These are phyloP conservation scores for Capronia americana DNA, from an alignment of 2,329 filamentous ascomycete genomes.

Conservation along the genomic window DNA sequence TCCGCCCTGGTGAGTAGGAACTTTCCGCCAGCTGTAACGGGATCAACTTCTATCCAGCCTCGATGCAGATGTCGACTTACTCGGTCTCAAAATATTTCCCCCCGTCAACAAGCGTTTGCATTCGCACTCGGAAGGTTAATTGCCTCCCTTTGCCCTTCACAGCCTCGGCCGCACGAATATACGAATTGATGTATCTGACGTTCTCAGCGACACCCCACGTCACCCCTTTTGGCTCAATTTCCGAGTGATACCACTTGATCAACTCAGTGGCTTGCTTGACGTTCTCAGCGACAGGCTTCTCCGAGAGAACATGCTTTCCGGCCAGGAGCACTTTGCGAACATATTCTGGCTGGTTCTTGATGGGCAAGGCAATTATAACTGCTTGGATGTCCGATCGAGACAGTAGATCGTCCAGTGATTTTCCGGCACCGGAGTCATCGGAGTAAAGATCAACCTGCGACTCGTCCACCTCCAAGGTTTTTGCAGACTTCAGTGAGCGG, in stretches of 20 bases:
- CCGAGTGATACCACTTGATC: conserved; percentile 57
- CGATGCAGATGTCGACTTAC: conserved; percentile 42
- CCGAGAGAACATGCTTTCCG: conserved; percentile 63
- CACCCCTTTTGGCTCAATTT: conserved; percentile 48
- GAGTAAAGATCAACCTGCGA: conserved; percentile 60
- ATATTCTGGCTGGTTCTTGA: conserved; percentile 58
- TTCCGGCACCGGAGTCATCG: conserved; percentile 57
- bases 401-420: conserved; percentile 55
- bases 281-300: conserved; percentile 65
- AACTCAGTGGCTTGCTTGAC: conserved; percentile 58
- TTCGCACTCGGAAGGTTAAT: conserved; percentile 57
- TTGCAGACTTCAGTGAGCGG: conserved; percentile 62
- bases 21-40: conserved; percentile 58
- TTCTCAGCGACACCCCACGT: conserved; percentile 64
- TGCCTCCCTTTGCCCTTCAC: conserved; percentile 57
- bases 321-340: conserved; percentile 57
- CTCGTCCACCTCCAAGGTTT: conserved; percentile 47
- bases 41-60: conserved; percentile 50
- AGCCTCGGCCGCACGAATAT: conserved; percentile 53
- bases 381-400: conserved; percentile 56
- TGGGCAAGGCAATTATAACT: conserved; percentile 62
- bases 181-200: conserved; percentile 60
- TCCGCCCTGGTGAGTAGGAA: conserved; percentile 63
- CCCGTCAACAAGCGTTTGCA: conserved; percentile 55
- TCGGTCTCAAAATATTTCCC: conserved; percentile 58